Base-by-base conservation (phyloP, 306 rosid species). In the Ziziphus jujuba region DNA sequence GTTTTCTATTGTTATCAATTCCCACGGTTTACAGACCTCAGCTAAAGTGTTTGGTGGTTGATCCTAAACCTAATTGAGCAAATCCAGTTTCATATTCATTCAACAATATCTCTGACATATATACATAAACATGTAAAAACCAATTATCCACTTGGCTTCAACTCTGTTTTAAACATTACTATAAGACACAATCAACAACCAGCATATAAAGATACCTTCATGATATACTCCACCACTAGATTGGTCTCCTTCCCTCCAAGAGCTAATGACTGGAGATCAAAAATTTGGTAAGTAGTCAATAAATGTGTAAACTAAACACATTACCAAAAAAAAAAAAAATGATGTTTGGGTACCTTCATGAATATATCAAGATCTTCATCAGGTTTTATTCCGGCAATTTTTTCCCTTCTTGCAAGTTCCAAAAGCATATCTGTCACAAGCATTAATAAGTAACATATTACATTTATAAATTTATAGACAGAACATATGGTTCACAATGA, bases 321-420 rank as follows among this genome's bases (percentile, higher is more conserved):
- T 51, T 66, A n/a, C n/a, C n/a, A n/a, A n/a, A n/a, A n/a, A n/a
- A n/a, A n/a, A 59, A 24, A 51, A 67, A 55, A 40, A 3, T 8
- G 43, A 6, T 36, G 43, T 65, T 55, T 73, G 73, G 24, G 25
- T 50, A 84, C 99, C 95, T 95, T 95, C 96, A 95, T 88, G 82
- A 95, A 91, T 80, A 95, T 71, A 77, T 95, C 99, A 70, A 95
- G 99, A 84, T 95, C 99, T 74, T 80, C 91, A 66, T 95, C 96
- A 4, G 99, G 99, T 77, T 88, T 95, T 79, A 95, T 91, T 74
- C 97, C 97, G 13, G 82, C 77, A 72, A 84, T 77, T 82, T 95
- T 95, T 77, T 95, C 99, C 81, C 99, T 90, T 85, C 99, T 84
- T 56, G 99, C 92, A 56, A 95, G 99, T 69, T 95, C 99, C 78